phyloP scores from a whole-genome alignment of 306 rosid genomes.

The Mimosa bimucronata region DNA sequence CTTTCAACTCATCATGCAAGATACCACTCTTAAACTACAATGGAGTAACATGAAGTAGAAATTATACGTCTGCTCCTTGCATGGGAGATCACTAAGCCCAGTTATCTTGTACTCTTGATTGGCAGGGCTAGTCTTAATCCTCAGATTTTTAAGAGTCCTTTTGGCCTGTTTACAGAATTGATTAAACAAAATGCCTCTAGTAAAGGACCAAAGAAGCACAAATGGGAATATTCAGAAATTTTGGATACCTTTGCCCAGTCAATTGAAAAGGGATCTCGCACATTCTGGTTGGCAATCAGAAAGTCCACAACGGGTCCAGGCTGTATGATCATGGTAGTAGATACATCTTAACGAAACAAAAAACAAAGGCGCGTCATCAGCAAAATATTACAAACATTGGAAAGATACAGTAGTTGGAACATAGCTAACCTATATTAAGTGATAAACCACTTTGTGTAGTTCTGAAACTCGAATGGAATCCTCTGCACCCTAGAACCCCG shows the following conservation, averaged over 20 bases:
- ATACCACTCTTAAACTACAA: not conserved
- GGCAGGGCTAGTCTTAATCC: slow-evolving; percentile 70
- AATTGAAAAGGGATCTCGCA: slow-evolving; percentile 61
- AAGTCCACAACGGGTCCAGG: slow-evolving; percentile 98
- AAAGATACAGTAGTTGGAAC: not conserved
- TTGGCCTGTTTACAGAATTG: slow-evolving; percentile 65
- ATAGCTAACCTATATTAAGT: slow-evolving; percentile 66
- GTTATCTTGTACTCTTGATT: slow-evolving; percentile 83
- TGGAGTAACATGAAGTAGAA: not conserved
- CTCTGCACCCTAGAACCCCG: slow-evolving; percentile 89
- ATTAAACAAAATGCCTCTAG: not conserved
- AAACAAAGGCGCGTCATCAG: not conserved
- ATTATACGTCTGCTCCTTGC: slow-evolving; percentile 71
- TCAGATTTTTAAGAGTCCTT: slow-evolving; percentile 73
- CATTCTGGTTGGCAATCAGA: slow-evolving; percentile 76
- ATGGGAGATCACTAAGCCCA: slow-evolving; percentile 79
- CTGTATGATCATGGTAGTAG: slow-evolving; percentile 84
- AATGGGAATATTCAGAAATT: not conserved
- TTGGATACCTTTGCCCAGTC: slow-evolving; percentile 85
- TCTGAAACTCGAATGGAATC: slow-evolving; percentile 93
- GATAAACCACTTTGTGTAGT: slow-evolving; percentile 88
- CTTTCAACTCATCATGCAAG: not conserved
- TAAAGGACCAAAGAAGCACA: slow-evolving; percentile 1
- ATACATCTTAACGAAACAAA: slow-evolving; percentile 61
- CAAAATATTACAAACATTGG: not conserved